Evolutionary conservation across 2,329 filamentous ascomycete species (phyloP).

Genomic region (Pseudocercospora fuligena): DNA sequence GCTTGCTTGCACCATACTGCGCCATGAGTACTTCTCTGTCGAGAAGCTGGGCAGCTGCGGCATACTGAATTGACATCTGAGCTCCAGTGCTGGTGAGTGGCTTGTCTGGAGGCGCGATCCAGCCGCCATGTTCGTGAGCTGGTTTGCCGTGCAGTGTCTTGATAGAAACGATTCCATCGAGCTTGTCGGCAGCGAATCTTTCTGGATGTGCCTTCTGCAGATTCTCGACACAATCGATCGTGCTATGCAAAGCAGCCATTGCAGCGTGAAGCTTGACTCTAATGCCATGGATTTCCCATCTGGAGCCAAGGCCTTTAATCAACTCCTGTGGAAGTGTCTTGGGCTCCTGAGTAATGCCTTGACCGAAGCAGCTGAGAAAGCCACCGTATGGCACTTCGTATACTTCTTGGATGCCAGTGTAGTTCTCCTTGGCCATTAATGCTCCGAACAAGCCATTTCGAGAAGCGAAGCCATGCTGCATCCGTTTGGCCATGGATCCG

Average conservation of each 20-base stretch:
- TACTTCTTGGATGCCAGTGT: conserved; percentile 50
- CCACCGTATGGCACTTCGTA: conserved; percentile 51
- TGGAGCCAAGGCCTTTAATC: conserved; percentile 41
- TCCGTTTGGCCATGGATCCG: conserved; percentile 51
- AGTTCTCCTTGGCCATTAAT: conserved; percentile 45
- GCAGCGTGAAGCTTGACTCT: conserved; percentile 46
- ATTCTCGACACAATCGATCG: conserved; percentile 43
- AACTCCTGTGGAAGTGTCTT: conserved; percentile 38
- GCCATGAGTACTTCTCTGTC: conserved; percentile 18
- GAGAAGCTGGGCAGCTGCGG: conserved; percentile 11
- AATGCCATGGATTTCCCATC: conserved; percentile 45
- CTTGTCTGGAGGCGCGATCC: conserved; percentile 8
- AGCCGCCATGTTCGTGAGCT: conserved; percentile 19
- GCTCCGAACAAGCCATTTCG: conserved; percentile 50
- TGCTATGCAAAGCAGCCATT: conserved; percentile 45
- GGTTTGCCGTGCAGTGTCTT: conserved; percentile 10
- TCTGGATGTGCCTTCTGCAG: conserved; percentile 40
- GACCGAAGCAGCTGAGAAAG: conserved; percentile 48
- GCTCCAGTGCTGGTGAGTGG: conserved; percentile 17
- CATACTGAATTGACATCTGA: conserved; percentile 21
- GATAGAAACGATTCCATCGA: neutral
- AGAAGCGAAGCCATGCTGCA: conserved; percentile 54
- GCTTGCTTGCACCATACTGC: conserved; percentile 14
- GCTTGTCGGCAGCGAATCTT: neutral
- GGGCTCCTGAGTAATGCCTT: conserved; percentile 38